A percentile compares a stretch with the other conserved stretches of the same genome.
phyloP scores from a whole-genome alignment of 73 alveolate genomes.

The Paramecium tetraurelia region DNA sequence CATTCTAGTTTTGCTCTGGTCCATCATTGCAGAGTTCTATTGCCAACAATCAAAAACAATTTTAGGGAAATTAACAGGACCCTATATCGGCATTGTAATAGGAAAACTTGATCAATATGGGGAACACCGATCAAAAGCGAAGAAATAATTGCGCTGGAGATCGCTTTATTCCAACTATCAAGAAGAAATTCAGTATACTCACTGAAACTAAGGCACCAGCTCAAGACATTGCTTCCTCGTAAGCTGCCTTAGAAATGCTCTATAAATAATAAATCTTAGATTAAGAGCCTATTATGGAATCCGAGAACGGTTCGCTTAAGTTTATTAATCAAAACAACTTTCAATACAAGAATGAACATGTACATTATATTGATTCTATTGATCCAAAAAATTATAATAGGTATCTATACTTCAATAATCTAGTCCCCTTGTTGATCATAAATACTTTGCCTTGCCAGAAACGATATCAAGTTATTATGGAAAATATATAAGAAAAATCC shows the following conservation, averaged over 20 bases:
- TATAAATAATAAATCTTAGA: constrained; percentile 23
- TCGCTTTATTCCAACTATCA: neutral
- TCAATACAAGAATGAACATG: neutral
- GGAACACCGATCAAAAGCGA: neutral
- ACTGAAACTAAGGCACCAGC: constrained; percentile 7
- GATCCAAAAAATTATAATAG: constrained; percentile 39
- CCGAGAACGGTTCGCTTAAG: neutral
- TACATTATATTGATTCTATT: neutral
- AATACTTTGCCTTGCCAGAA: constrained; percentile 34
- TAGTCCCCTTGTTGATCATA: constrained; percentile 47
- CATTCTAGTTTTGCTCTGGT: neutral
- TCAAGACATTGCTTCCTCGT: constrained; percentile 13
- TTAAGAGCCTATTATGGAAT: neutral
- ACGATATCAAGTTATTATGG: constrained; percentile 13
- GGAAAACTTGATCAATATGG: neutral
- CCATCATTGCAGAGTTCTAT: neutral
- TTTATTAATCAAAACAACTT: constrained; percentile 8
- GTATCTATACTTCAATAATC: neutral
- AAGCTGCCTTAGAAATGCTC: constrained; percentile 16
- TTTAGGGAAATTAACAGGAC: neutral
- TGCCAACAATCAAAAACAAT: neutral
- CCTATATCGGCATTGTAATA: neutral
- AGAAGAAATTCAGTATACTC: neutral
- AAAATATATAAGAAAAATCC: constrained; percentile 79
- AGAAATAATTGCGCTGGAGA: neutral